These are phyloP conservation scores for Kurtzmaniella natalensis DNA, from an alignment of 1,139 yeast species.

Conservation along the genomic window DNA sequence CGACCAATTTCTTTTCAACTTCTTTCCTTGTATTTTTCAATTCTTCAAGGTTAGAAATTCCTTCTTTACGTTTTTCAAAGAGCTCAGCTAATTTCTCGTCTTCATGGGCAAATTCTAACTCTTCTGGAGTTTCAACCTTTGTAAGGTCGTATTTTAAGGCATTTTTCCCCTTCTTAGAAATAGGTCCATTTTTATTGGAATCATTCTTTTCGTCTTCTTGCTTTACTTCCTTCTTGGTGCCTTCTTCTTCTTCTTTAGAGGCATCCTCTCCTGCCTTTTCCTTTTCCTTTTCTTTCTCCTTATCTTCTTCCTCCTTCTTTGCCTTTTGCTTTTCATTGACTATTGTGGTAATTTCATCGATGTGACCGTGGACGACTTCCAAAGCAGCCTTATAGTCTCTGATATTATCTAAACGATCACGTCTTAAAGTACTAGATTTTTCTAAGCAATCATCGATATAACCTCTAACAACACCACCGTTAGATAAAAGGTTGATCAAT, in stretches of 20 bases:
- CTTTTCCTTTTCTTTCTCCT: conserved; percentile 4
- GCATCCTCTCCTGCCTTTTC: conserved; percentile 15
- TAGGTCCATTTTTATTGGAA: conserved; percentile 8
- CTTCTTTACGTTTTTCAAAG: conserved; percentile 39
- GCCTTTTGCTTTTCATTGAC: not conserved
- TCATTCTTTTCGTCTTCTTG: not conserved
- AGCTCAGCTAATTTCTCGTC: conserved; percentile 45
- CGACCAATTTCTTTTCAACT: conserved; percentile 55
- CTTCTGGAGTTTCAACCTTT: conserved; percentile 41
- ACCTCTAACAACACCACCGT: conserved; percentile 55
- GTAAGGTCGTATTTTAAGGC: conserved; percentile 27
- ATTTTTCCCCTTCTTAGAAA: conserved; percentile 12
- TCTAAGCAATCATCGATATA: conserved; percentile 70
- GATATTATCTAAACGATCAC: conserved; percentile 64
- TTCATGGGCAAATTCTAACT: conserved; percentile 44
- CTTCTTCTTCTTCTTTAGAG: conserved; percentile 8
- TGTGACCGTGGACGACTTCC: conserved; percentile 47
- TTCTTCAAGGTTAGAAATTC: conserved; percentile 37
- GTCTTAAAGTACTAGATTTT: conserved; percentile 55
- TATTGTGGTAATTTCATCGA: conserved; percentile 18
- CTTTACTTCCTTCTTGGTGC: conserved; percentile 14
- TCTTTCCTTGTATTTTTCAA: conserved; percentile 43
- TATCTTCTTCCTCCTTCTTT: conserved; percentile 7
- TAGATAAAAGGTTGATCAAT: conserved; percentile 53
- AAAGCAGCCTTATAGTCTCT: conserved; percentile 52